Conservation (phyloP, 2,329 filamentous ascomycete species). For the Beauveria brongniartii region DNA sequence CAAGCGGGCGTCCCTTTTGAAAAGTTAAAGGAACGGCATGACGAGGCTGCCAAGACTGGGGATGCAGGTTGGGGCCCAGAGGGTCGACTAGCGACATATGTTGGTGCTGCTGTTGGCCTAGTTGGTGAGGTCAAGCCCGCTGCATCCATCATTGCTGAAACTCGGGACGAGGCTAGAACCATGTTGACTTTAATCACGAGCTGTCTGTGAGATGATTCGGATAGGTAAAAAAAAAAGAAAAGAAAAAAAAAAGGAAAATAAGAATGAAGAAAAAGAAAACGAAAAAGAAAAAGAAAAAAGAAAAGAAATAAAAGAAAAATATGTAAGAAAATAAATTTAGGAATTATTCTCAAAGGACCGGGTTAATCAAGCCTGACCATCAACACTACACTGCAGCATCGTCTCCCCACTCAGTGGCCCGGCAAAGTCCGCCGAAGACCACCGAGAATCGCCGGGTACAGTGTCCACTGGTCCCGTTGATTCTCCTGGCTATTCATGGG, state of each 20-base stretch:
- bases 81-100: constrained; percentile 42
- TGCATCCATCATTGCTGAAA: constrained; percentile 25
- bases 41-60: constrained; percentile 29
- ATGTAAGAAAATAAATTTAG: no score
- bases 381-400: background rate
- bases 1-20: constrained; percentile 32
- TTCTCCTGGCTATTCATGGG: no score
- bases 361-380: background rate
- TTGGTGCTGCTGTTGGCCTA: constrained; percentile 37
- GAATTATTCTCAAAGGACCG: no score
- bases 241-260: no score
- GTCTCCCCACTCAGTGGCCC: background rate
- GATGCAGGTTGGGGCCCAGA: constrained; percentile 39
- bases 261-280: no score
- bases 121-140: constrained; percentile 32
- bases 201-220: background rate
- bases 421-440: background rate
- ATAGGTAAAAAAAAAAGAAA: background rate
- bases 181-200: background rate
- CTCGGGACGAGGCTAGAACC: background rate
- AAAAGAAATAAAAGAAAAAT: no score
- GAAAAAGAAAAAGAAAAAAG: no score
- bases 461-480: background rate
- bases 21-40: constrained; percentile 34
- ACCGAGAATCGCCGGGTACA: background rate